A percentile compares a stretch with the other conserved stretches of the same genome.
These are phyloP conservation scores for Hyaloscypha hepaticicola DNA, from an alignment of 495 filamentous ascomycete species.

Conservation along the genomic window DNA sequence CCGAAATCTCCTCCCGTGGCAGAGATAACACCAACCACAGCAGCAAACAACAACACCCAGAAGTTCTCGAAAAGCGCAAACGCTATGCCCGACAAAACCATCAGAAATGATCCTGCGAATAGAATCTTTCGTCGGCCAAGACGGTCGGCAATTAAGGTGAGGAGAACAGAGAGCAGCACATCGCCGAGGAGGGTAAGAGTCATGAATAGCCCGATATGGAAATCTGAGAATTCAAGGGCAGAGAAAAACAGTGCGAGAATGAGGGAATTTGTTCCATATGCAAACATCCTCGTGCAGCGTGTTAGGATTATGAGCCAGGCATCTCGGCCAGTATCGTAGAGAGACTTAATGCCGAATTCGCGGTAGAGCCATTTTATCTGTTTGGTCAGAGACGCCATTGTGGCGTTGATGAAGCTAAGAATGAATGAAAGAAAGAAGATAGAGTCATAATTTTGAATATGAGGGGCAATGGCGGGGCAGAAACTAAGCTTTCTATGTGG, in stretches of 20 bases:
- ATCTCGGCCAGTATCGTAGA: slow-evolving; percentile 48
- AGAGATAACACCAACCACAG: slow-evolving; percentile 78
- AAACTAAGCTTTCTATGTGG: not conserved
- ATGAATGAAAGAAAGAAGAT: not conserved
- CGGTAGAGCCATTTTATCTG: slow-evolving; percentile 27
- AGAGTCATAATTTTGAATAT: not conserved
- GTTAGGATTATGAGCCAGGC: slow-evolving; percentile 70
- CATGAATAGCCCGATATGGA: slow-evolving; percentile 80
- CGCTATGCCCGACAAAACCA: slow-evolving; percentile 64
- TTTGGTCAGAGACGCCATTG: not conserved
- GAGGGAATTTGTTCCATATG: slow-evolving; percentile 77
- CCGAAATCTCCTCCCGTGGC: slow-evolving; percentile 78
- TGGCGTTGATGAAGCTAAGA: not conserved
- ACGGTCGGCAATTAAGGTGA: slow-evolving; percentile 73
- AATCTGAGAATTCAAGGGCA: slow-evolving; percentile 63
- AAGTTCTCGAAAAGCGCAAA: slow-evolving; percentile 70
- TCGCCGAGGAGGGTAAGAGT: slow-evolving; percentile 79
- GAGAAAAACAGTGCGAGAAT: slow-evolving; percentile 73
- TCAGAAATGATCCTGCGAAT: slow-evolving; percentile 62
- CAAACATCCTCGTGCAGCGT: slow-evolving; percentile 73
- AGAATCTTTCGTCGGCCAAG: slow-evolving; percentile 68
- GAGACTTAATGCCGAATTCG: slow-evolving; percentile 47
- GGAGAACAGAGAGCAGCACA: slow-evolving; percentile 68
- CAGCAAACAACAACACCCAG: slow-evolving; percentile 69
- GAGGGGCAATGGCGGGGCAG: not conserved